These are phyloP conservation scores for Tulasnella sp. DNA, from an alignment of 768 basidiomycete genomes.

Conservation along the genomic window DNA sequence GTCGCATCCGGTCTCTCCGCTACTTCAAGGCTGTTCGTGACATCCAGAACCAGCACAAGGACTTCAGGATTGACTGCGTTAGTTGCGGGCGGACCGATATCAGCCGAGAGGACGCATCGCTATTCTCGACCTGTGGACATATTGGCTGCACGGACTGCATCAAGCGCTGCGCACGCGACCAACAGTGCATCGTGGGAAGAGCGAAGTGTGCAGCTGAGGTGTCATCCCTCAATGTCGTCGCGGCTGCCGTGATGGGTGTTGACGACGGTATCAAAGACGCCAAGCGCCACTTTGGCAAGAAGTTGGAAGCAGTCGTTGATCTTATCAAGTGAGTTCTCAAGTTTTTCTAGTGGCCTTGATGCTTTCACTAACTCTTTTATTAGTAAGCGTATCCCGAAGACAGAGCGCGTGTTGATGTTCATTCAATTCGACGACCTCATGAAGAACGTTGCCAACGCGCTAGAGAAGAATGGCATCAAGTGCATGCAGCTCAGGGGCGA, in stretches of 20 bases:
- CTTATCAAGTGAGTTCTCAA: conserved; percentile 51
- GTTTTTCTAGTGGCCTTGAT: background rate
- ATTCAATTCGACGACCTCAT: conserved; percentile 94
- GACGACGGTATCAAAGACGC: conserved; percentile 68
- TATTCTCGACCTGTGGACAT: conserved; percentile 88
- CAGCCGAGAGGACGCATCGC: conserved; percentile 58
- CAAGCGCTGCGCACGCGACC: conserved; percentile 53
- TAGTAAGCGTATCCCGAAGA: conserved; percentile 55
- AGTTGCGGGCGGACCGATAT: conserved; percentile 44
- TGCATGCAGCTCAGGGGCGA: conserved; percentile 76
- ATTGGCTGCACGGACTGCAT: conserved; percentile 73
- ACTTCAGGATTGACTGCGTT: conserved; percentile 44
- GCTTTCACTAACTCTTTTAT: background rate
- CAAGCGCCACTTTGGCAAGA: conserved; percentile 66
- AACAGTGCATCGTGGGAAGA: conserved; percentile 65
- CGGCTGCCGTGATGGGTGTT: conserved; percentile 63
- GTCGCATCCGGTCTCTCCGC: conserved; percentile 78
- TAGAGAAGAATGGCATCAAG: conserved; percentile 55
- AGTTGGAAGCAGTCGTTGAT: conserved; percentile 64
- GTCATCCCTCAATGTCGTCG: conserved; percentile 70
- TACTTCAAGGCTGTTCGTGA: conserved; percentile 89
- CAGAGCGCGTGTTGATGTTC: conserved; percentile 81
- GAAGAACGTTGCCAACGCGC: conserved; percentile 79
- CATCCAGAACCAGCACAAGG: conserved; percentile 44
- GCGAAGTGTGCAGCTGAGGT: conserved; percentile 71